phyloP scores from a whole-genome alignment of 2,329 filamentous ascomycete genomes.

The Arthroderma sp. region DNA sequence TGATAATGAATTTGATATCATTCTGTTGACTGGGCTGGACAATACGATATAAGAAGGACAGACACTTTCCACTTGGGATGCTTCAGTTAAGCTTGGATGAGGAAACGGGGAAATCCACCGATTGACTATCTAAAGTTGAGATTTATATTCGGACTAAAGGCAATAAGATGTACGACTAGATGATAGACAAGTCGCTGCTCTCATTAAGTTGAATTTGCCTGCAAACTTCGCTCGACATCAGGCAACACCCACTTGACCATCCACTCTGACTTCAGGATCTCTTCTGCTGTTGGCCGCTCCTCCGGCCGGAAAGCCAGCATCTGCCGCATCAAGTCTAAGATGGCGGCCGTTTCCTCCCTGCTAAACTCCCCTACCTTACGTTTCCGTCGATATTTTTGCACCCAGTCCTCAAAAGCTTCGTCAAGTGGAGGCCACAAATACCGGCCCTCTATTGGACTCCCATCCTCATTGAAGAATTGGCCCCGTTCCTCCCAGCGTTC shows the following conservation, averaged over 20 bases:
- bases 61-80: too few species aligned
- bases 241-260: conserved; percentile 14
- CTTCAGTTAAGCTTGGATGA: too few species aligned
- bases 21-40: too few species aligned
- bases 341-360: conserved; percentile 11
- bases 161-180: too few species aligned
- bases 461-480: conserved; percentile 13
- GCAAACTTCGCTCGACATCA: conserved; percentile 1
- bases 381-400: conserved; percentile 14
- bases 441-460: conserved; percentile 11
- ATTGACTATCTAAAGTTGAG: too few species aligned
- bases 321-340: conserved; percentile 10
- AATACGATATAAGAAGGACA: too few species aligned
- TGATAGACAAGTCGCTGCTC: too few species aligned
- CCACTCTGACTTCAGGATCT: conserved; percentile 13
- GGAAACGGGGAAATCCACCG: too few species aligned
- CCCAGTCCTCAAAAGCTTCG: conserved; percentile 15
- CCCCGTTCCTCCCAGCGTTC: conserved; percentile 13
- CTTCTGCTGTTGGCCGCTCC: conserved; percentile 10
- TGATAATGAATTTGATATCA: too few species aligned
- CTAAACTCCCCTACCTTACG: conserved; percentile 11
- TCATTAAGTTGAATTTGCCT: background rate
- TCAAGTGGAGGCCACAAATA: conserved; percentile 15
- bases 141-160: too few species aligned
- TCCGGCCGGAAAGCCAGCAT: conserved; percentile 12